Evolutionary conservation across 2,329 filamentous ascomycete species (phyloP).

Genomic region (Colletotrichum caudatum): DNA sequence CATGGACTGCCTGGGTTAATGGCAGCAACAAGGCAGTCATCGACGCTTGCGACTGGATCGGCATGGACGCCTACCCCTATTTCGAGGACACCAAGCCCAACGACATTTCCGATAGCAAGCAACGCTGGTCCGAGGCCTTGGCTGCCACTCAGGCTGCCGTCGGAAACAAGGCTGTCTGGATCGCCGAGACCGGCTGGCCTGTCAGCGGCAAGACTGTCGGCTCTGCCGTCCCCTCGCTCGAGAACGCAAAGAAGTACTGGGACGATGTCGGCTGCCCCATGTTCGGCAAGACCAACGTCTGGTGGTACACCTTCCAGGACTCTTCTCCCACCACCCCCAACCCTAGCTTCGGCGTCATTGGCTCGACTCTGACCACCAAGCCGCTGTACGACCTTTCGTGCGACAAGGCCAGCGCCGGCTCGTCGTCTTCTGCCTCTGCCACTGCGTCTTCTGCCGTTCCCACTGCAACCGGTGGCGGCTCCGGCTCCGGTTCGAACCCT

Average conservation of each 20-base stretch:
- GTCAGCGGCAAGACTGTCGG: slow-evolving; percentile 74
- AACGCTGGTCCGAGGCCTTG: slow-evolving; percentile 77
- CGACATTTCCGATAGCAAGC: slow-evolving; percentile 71
- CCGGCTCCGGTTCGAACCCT: slow-evolving; percentile 34
- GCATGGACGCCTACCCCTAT: slow-evolving; percentile 88
- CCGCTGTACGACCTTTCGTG: slow-evolving; percentile 75
- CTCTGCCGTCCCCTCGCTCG: slow-evolving; percentile 70
- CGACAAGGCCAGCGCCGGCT: slow-evolving; percentile 48
- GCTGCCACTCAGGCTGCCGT: slow-evolving; percentile 68
- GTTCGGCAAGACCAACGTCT: slow-evolving; percentile 74
- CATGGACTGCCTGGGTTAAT: slow-evolving; percentile 86
- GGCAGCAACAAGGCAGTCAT: slow-evolving; percentile 77
- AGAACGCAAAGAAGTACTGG: slow-evolving; percentile 86
- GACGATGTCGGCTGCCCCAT: slow-evolving; percentile 79
- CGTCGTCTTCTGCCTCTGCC: slow-evolving; percentile 34
- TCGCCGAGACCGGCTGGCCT: slow-evolving; percentile 92
- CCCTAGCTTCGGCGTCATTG: slow-evolving; percentile 79
- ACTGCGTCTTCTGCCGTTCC: slow-evolving; percentile 29
- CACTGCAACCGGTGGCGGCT: slow-evolving; percentile 33
- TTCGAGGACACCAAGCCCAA: slow-evolving; percentile 79
- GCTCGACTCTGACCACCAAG: slow-evolving; percentile 62
- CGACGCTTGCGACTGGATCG: slow-evolving; percentile 79
- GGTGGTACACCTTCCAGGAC: slow-evolving; percentile 84
- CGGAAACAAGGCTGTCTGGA: slow-evolving; percentile 80
- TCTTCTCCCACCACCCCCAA: slow-evolving; percentile 67